Percentiles rank a stretch among this genome's conserved stretches.
phyloP scores from a whole-genome alignment of 805 yeast species.

The Saturnispora quitensis region DNA sequence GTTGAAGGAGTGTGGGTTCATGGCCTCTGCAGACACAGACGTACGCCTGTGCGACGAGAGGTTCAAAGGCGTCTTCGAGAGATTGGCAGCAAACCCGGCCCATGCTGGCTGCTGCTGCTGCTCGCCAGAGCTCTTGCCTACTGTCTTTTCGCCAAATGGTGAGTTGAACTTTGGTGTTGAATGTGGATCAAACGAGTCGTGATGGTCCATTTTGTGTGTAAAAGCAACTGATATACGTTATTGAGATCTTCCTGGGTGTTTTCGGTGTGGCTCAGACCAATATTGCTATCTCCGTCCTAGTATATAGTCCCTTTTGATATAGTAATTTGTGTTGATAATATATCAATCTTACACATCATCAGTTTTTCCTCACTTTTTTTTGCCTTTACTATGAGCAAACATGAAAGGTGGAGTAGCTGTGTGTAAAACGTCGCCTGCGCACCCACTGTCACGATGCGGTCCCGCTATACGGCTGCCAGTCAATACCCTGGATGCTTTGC shows the following conservation, averaged over 20 bases:
- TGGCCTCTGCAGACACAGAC: slow-evolving; percentile 82
- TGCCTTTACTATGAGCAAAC: neutral
- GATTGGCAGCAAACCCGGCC: slow-evolving; percentile 6
- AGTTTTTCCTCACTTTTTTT: neutral
- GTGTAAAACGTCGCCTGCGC: no score
- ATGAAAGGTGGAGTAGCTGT: neutral
- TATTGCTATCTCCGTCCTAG: neutral
- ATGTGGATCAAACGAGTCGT: slow-evolving; percentile 8
- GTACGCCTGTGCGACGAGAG: slow-evolving; percentile 40
- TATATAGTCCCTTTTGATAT: neutral
- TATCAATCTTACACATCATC: neutral
- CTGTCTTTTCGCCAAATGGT: slow-evolving; percentile 3
- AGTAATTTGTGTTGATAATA: neutral
- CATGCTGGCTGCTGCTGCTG: slow-evolving; percentile 3
- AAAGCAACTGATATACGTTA: neutral
- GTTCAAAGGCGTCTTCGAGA: slow-evolving; percentile 1
- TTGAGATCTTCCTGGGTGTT: neutral
- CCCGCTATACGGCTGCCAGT: no score
- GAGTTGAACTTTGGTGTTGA: neutral
- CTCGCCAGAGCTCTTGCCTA: neutral
- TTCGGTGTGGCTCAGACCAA: neutral
- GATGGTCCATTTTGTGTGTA: neutral
- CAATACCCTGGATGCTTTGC: no score
- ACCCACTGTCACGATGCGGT: no score
- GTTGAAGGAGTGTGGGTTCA: slow-evolving; percentile 63